Conservation (phyloP, 768 basidiomycete genomes). For the Kwoniella botswanensis region DNA sequence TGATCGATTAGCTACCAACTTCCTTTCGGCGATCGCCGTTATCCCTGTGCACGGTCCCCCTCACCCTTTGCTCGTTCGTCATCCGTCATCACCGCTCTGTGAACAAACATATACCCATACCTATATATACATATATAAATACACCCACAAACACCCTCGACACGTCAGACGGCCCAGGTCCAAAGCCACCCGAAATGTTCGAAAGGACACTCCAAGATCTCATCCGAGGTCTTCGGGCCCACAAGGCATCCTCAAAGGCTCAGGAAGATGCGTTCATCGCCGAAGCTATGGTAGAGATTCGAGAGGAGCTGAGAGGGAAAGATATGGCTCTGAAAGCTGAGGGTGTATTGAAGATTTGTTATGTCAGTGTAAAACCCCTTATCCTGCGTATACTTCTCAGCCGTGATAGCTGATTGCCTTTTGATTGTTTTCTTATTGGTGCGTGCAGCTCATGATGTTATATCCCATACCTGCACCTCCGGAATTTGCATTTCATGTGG, state of each 20-base stretch:
- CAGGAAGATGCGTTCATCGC: conserved; percentile 74
- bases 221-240: conserved; percentile 90
- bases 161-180: no score
- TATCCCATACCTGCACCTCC: conserved; percentile 80
- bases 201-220: conserved; percentile 94
- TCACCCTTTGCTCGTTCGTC: neutral
- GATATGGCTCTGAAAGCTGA: conserved; percentile 98
- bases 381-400: neutral
- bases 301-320: conserved; percentile 84
- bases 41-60: neutral
- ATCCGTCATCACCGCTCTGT: neutral
- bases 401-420: conserved; percentile 23
- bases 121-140: neutral
- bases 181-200: conserved; percentile 70
- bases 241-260: conserved; percentile 90
- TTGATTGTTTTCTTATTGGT: neutral
- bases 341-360: conserved; percentile 93
- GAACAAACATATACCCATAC: neutral
- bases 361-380: conserved; percentile 67
- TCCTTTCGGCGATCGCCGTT: conserved; percentile 18
- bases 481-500: conserved; percentile 95
- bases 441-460: conserved; percentile 89
- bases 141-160: neutral
- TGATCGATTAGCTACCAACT: neutral
- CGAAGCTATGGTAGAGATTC: conserved; percentile 69